phyloP scores from a whole-genome alignment of 164 flowering plant genomes.

The Piper betle region DNA sequence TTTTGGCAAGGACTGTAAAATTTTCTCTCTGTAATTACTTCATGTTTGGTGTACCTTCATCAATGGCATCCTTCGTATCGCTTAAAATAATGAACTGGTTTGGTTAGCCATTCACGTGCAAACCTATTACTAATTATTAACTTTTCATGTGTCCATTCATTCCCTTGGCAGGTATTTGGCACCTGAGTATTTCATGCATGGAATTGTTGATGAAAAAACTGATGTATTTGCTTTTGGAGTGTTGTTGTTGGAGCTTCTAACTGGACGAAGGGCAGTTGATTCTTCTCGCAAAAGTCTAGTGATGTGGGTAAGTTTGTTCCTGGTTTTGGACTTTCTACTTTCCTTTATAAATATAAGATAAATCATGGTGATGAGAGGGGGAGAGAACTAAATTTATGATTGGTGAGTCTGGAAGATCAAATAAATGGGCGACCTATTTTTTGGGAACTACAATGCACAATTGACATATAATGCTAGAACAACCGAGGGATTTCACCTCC shows the following conservation, averaged over 20 bases:
- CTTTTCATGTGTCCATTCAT: neutral
- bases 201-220: constrained; percentile 82
- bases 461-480: too few species aligned
- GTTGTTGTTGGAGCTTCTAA: constrained; percentile 72
- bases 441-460: too few species aligned
- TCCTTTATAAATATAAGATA: neutral
- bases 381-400: neutral
- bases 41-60: too few species aligned
- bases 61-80: too few species aligned
- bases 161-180: constrained; percentile 57
- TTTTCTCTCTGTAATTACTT: too few species aligned
- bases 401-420: neutral
- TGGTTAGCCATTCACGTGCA: too few species aligned
- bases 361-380: too few species aligned
- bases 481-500: too few species aligned
- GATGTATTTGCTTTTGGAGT: constrained; percentile 97
- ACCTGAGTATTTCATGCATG: constrained; percentile 97
- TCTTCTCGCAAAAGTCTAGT: constrained; percentile 77
- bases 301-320: constrained; percentile 66
- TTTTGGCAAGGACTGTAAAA: too few species aligned
- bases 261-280: constrained; percentile 90
- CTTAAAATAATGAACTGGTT: too few species aligned
- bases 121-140: too few species aligned
- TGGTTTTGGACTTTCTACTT: neutral
- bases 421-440: neutral